Percentiles rank a stretch among this genome's conserved stretches.
These are phyloP conservation scores for Globisporangium alternatum DNA, from an alignment of 352 stramenopile genomes.

Conservation along the genomic window DNA sequence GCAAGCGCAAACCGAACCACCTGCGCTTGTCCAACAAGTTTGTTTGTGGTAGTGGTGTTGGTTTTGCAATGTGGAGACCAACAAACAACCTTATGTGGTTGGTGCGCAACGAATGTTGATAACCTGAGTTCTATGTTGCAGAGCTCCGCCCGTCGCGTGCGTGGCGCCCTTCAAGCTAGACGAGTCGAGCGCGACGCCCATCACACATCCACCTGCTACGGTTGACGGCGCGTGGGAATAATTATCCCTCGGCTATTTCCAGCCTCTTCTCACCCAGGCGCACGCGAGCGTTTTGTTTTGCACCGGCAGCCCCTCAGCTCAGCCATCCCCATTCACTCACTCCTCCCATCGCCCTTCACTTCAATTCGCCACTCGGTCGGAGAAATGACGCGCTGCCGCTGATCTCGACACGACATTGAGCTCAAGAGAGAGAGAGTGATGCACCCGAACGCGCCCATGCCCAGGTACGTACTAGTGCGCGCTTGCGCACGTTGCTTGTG, in stretches of 20 bases:
- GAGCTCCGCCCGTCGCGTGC: neutral
- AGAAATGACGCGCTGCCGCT: slow-evolving; percentile 3
- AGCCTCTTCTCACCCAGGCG: neutral
- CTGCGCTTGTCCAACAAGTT: neutral
- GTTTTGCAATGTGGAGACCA: neutral
- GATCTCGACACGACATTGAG: slow-evolving; percentile 1
- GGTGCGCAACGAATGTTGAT: neutral
- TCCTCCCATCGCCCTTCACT: neutral
- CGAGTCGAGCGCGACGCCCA: neutral
- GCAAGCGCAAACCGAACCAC: neutral
- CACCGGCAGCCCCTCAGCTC: neutral
- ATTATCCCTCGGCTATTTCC: neutral
- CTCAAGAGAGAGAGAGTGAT: slow-evolving; percentile 13
- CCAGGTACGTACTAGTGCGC: slow-evolving; percentile 24
- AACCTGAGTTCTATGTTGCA: neutral
- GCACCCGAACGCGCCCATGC: slow-evolving; percentile 32
- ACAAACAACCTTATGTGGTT: too few species aligned
- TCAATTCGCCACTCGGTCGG: neutral
- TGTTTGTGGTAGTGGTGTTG: neutral
- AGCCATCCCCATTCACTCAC: neutral
- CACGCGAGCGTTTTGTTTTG: neutral
- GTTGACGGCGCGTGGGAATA: neutral
- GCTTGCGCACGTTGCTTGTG: neutral
- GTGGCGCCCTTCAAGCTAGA: neutral
- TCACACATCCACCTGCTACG: neutral